Base-by-base conservation (phyloP, 768 basidiomycete species). In the Tricholoma flavovirens region DNA sequence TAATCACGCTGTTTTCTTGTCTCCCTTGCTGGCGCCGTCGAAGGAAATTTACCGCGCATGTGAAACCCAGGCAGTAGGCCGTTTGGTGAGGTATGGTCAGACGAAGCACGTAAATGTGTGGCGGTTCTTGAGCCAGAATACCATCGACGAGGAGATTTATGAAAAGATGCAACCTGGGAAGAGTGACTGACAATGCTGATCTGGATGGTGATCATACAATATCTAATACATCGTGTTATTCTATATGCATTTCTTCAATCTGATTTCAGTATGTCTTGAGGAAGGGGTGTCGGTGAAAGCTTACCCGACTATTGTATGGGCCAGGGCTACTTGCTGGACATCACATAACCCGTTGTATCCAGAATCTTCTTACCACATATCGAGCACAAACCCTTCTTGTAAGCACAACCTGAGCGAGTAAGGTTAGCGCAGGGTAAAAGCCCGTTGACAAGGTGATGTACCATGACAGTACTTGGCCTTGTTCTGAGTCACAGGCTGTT, bases 1-100 rank as follows among this genome's bases (percentile, higher is more conserved):
- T 17, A 98, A 94, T 71, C 93, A 95, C 66, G 94, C 93, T 35
- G 87, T 97, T 67, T 98, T 98, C 78, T 76, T 98, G 54, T 94
- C 92, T 9, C 95, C 95, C 8, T 79, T 98, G 36, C 86, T 95
- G 35, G 85, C 93, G 0, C 80, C 82, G 9, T 82, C 85, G 17
- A 83, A 89, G 68, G 87, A 94, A 69, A 86, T 88, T 46, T 97
- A 96, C 66, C 83, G 86, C 42, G 90, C 91, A 51, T 84, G 84
- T 68, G 82, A 88, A 72, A 87, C 89, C 7, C 86, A 93, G 71
- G 88, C 90, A 9, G 82, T 95, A 55, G 88, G 94, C 59, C 84
- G 93, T 63, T 73, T 90, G 68, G 83, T 89, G 60, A 82, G 93
- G 33, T 95, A 83, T 64, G 93, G 93, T 6, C 93, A 95, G 69